Evolutionary conservation across 1,284 basidiomycete genomes (phyloP), one percentile per base, ranked within the genome.

Genomic region (Peniophora sp.): DNA sequence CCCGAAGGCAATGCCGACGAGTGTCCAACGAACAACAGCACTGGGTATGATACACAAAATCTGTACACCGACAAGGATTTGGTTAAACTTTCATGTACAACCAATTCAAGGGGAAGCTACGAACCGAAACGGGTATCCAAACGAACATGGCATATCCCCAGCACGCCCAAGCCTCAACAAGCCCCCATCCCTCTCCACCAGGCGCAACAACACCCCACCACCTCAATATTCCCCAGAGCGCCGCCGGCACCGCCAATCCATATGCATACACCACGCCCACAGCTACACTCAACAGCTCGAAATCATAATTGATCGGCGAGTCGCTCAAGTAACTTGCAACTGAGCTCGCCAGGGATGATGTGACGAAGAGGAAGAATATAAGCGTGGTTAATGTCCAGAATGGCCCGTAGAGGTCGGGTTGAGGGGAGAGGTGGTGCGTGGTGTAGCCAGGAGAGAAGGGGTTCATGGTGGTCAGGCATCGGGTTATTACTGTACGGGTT

Each of bases 381-480:
- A 97, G 80, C 1, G 93, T 96, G 0, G 92, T 94, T 47, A 95
- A 78, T 0, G 92, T 90, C 94, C 94, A 97, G 72, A 97, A 97
- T 0, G 94, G 92, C 1, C 94, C 93, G 57, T 91, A 91, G 43
- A 91, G 78, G 60, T 91, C 88, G 11, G 74, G 71, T 19, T 78
- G 71, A 19, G 88, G 83, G 44, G 80, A 79, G 48, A 88, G 77
- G 56, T 83, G 76, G 20, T 70, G 73, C 12, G 81, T 73, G 48
- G 80, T 73, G 65, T 81, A 89, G 45, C 72, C 68, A 3, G 73
- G 65, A 17, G 74, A 75, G 46, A 71, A 72, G 6, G 88, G 89
- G 19, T 86, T 74, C 51, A 90, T 69, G 0, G 89, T 89, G 22
- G 77, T 77, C 61, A 83, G 83, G 61, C 88, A 90, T 51, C 88